Evolutionary conservation across 2,329 filamentous ascomycete species (phyloP), one percentile per base, ranked within the genome.

Genomic region (Coniosporium uncinatum): DNA sequence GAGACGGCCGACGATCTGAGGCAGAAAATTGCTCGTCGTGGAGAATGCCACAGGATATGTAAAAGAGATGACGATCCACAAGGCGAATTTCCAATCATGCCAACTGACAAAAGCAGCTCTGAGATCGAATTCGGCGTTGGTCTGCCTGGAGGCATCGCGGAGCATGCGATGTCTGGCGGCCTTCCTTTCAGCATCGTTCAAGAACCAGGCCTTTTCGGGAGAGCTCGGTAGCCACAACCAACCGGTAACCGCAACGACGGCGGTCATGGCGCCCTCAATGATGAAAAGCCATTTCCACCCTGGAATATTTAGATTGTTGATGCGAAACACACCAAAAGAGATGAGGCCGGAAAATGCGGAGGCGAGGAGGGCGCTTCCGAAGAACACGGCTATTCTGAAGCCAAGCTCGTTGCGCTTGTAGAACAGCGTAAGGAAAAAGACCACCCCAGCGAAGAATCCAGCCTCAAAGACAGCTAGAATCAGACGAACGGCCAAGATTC

Each of bases 161-260:
- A 84, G 81, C 47, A 89, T 85, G n/a, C 85, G 80, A 52, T 80
- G 77, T 52, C 79, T 82, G 3, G 85, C 85, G 1, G 89, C 71
- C 6, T 70, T 66, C 52, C 79, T 83, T 56, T 90, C 83, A 2
- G 80, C 77, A 2, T 75, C 68, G 42, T 61, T 79, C 17, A 89
- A 68, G 52, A 89, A 89, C 1, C 59, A 68, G 2, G 83, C 83
- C 47, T 80, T 72, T 27, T 76, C 70, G 0, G 82, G 80, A 36
- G 74, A 81, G 41, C 62, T 69, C 0, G 85, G 85, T 1, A 90
- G 72, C 51, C 85, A 87, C 62, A 75, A 81, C 58, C 73, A 85
- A 1, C 82, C 81, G 50, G 88, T 79, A 42, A 75, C 50, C 14
- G 82, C 66, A 44, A 67, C 79, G 39, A 78, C 50, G 4, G 88